Percentiles rank a stretch among this genome's conserved stretches.
These are phyloP conservation scores for Trichoderma gracile DNA, from an alignment of 2,329 filamentous ascomycete species.

Conservation along the genomic window DNA sequence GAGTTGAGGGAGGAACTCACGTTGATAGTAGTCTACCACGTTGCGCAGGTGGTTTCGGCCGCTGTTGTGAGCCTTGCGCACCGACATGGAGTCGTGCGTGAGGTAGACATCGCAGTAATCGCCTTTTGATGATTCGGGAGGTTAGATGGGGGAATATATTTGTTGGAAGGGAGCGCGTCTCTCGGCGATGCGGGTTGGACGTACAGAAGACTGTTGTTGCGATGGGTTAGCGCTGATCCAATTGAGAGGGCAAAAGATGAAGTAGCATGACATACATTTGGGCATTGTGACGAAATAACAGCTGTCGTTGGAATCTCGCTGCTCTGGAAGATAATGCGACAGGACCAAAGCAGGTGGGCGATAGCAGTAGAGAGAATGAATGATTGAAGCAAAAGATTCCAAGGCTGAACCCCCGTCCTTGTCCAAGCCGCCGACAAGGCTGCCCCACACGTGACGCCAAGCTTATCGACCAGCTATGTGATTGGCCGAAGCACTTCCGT, in stretches of 20 bases:
- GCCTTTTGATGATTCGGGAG: conserved; percentile 44
- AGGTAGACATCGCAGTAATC: conserved; percentile 99
- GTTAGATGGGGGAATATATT: not conserved
- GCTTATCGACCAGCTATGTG: not conserved
- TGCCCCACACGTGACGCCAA: conserved; percentile 29
- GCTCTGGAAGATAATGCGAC: not conserved
- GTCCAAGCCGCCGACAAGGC: no score
- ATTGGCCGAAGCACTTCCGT: conserved; percentile 7
- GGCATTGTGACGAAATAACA: conserved; percentile 62
- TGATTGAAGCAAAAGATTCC: conserved; percentile 6
- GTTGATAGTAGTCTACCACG: conserved; percentile 98
- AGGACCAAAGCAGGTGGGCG: not conserved
- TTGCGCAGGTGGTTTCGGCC: conserved; percentile 96
- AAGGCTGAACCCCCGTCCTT: no score
- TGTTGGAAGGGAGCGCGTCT: not conserved
- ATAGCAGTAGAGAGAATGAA: not conserved
- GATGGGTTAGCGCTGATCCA: conserved; percentile 16
- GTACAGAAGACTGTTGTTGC: conserved; percentile 36
- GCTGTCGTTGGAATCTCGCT: not conserved
- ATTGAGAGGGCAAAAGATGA: no score
- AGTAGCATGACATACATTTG: conserved; percentile 75
- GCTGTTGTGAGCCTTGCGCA: conserved; percentile 97
- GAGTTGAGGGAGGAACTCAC: conserved; percentile 44
- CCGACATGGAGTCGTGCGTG: conserved; percentile 99
- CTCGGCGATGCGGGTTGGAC: conserved; percentile 2